phyloP scores from a whole-genome alignment of 2,329 filamentous ascomycete genomes.

The Pseudopyricularia cyperi region DNA sequence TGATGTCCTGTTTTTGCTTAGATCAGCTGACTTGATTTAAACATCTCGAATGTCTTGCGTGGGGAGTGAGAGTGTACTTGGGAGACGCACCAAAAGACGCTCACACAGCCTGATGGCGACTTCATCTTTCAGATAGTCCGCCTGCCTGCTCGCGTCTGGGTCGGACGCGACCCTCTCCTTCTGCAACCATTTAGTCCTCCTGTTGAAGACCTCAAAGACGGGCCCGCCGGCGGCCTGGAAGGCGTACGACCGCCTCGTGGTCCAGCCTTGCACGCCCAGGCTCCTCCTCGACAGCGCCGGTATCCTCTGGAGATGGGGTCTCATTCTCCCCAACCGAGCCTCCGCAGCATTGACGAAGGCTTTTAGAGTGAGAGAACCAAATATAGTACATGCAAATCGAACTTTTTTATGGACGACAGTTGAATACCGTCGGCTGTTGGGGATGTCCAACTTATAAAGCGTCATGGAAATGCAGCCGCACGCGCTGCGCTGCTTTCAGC shows the following conservation, averaged over 20 bases:
- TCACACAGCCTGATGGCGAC: conserved; percentile 76
- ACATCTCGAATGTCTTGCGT: neutral
- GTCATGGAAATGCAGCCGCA: neutral
- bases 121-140: conserved; percentile 90
- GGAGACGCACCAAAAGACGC: conserved; percentile 52
- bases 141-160: conserved; percentile 57
- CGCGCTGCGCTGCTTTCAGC: neutral
- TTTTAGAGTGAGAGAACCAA: neutral
- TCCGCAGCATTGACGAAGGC: neutral
- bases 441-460: neutral
- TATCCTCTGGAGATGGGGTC: conserved; percentile 3
- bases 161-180: conserved; percentile 72
- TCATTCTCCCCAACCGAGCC: conserved; percentile 6
- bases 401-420: neutral
- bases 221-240: conserved; percentile 65
- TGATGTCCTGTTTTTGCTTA: conserved; percentile 58
- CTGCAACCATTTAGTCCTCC: conserved; percentile 75
- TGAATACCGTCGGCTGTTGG: neutral
- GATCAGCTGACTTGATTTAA: neutral
- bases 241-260: conserved; percentile 54
- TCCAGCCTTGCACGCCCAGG: conserved; percentile 29
- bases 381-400: neutral
- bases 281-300: conserved; percentile 7
- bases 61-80: neutral
- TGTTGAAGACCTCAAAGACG: conserved; percentile 83